Percentiles rank a stretch among this genome's conserved stretches.
These are phyloP conservation scores for Glomus cerebriforme DNA, from an alignment of 192 early-diverging fungal species.

Conservation along the genomic window DNA sequence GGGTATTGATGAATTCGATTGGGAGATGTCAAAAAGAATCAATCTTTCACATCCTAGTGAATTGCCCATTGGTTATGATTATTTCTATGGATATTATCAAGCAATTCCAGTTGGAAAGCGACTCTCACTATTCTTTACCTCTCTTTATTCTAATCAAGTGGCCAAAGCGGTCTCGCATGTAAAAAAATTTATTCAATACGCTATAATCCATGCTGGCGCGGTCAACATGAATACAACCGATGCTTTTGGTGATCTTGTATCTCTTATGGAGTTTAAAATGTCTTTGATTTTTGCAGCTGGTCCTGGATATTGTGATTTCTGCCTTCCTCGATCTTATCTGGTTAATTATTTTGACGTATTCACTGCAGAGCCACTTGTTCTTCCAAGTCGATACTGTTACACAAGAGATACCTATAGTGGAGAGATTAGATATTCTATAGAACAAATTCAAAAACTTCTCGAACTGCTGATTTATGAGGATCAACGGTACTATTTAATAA, in stretches of 20 bases:
- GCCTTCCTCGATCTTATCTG: conserved; percentile 14
- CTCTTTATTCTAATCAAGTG: background rate
- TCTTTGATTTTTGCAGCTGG: background rate
- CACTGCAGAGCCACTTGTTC: background rate
- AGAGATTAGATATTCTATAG: background rate
- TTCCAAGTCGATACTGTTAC: background rate
- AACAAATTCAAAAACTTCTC: conserved; percentile 10
- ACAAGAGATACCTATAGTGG: background rate
- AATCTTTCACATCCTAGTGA: no score
- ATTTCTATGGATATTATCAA: no score
- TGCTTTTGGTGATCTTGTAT: conserved; percentile 1
- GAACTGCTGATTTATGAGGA: background rate
- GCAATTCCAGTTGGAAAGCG: background rate
- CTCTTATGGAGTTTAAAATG: background rate
- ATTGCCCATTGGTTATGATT: no score
- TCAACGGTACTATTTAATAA: background rate
- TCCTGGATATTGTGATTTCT: conserved; percentile 9
- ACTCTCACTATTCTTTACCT: background rate
- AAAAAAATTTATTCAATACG: background rate
- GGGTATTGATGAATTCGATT: no score
- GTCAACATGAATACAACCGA: background rate
- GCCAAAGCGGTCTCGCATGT: background rate
- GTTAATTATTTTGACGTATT: conserved; percentile 7
- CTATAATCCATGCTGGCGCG: background rate
- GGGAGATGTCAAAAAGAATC: no score